Percentiles rank a stretch among this genome's conserved stretches.
phyloP scores from a whole-genome alignment of 2,329 filamentous ascomycete genomes.

The Penicillium freii region DNA sequence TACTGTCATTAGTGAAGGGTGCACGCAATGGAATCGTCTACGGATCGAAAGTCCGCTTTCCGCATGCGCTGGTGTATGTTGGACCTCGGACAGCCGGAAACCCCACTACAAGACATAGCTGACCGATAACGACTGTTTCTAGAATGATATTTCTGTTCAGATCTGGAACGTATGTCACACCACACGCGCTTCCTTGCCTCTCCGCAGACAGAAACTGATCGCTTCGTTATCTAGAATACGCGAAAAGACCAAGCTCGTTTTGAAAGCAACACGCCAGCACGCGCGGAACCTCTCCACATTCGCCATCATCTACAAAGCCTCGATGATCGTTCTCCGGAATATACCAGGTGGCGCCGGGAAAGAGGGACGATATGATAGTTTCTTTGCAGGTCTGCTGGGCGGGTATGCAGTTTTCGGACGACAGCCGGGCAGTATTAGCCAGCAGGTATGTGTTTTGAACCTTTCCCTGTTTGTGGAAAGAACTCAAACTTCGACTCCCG shows the following conservation, averaged over 20 bases:
- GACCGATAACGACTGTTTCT: slow-evolving; percentile 12
- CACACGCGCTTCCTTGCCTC: slow-evolving; percentile 22
- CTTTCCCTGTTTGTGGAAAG: background rate
- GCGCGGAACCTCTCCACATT: slow-evolving; percentile 90
- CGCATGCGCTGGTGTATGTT: slow-evolving; percentile 81
- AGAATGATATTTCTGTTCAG: slow-evolving; percentile 98
- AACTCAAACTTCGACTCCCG: background rate
- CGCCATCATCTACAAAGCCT: slow-evolving; percentile 82
- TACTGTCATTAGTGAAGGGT: slow-evolving; percentile 83
- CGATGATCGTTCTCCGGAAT: slow-evolving; percentile 71
- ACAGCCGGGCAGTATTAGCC: slow-evolving; percentile 74
- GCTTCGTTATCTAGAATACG: slow-evolving; percentile 52
- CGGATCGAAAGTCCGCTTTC: slow-evolving; percentile 95
- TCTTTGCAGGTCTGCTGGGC: slow-evolving; percentile 81
- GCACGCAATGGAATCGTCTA: slow-evolving; percentile 97
- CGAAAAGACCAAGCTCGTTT: slow-evolving; percentile 73
- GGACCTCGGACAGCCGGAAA: background rate
- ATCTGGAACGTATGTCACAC: slow-evolving; percentile 67
- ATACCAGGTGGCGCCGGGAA: slow-evolving; percentile 49
- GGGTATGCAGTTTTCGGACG: slow-evolving; percentile 93
- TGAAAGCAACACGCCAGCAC: slow-evolving; percentile 85
- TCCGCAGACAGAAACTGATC: slow-evolving; percentile 16
- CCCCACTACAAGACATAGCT: slow-evolving; percentile 9
- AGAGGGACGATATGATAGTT: slow-evolving; percentile 73
- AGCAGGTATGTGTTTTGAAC: slow-evolving; percentile 52